These are phyloP conservation scores for Pseudocercospora musae DNA, from an alignment of 2,329 filamentous ascomycete genomes.

Conservation along the genomic window DNA sequence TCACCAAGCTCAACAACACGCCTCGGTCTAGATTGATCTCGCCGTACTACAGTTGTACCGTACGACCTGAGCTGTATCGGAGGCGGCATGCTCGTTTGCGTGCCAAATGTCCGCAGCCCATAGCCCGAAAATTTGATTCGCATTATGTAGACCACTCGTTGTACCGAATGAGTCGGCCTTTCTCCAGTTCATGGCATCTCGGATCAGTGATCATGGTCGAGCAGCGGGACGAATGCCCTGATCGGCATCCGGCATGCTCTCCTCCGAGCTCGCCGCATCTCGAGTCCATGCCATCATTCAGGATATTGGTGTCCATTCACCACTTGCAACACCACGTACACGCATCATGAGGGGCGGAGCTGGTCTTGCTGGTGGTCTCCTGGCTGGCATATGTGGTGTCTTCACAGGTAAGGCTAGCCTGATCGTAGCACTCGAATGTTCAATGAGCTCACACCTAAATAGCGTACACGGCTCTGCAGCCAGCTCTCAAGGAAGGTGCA, in stretches of 20 bases:
- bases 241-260: background rate
- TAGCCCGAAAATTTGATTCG: background rate
- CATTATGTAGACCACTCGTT: background rate
- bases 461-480: conserved; percentile 32
- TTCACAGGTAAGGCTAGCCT: conserved; percentile 17
- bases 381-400: conserved; percentile 19
- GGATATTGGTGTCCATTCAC: background rate
- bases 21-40: background rate
- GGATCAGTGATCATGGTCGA: background rate
- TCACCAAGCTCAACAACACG: conserved; percentile 33
- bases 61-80: background rate
- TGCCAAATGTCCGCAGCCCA: background rate
- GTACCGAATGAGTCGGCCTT: background rate
- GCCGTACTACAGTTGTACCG: background rate
- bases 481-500: conserved; percentile 29
- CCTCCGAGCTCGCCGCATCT: background rate
- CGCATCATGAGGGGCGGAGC: background rate
- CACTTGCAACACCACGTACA: background rate
- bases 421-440: background rate
- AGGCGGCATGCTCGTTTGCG: background rate
- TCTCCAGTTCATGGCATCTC: background rate
- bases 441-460: background rate
- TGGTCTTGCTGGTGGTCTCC: background rate
- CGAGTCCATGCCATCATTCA: background rate
- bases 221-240: background rate